phyloP scores from a whole-genome alignment of 2,329 filamentous ascomycete species.

The Colletotrichum sansevieriae region DNA sequence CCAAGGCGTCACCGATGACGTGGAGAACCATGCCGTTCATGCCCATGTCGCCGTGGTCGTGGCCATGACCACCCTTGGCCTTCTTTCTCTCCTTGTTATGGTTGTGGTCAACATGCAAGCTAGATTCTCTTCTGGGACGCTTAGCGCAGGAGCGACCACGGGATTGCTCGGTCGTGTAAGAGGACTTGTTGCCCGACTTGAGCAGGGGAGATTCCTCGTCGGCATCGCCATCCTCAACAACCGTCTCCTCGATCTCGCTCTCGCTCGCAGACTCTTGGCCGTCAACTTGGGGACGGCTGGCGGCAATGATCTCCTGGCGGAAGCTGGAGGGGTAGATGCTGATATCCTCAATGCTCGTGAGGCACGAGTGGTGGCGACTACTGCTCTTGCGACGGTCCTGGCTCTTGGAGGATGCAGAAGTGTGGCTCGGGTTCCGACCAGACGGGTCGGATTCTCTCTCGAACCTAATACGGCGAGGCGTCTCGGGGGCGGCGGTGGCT shows the following conservation, averaged over 20 bases:
- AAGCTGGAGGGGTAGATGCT: constrained; percentile 92
- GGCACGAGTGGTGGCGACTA: constrained; percentile 67
- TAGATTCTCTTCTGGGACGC: constrained; percentile 62
- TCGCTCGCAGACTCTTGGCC: constrained; percentile 67
- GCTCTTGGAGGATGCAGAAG: constrained; percentile 51
- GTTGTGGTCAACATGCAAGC: constrained; percentile 78
- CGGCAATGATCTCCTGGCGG: constrained; percentile 91
- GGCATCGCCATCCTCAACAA: constrained; percentile 57
- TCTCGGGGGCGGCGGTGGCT: constrained; percentile 54
- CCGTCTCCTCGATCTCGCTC: constrained; percentile 64
- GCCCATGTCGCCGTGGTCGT: constrained; percentile 90
- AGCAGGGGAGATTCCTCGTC: constrained; percentile 64
- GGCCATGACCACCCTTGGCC: constrained; percentile 74
- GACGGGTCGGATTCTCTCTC: constrained; percentile 49
- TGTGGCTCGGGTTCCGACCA: constrained; percentile 44
- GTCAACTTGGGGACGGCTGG: constrained; percentile 67
- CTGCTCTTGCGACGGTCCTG: constrained; percentile 60
- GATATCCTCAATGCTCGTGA: constrained; percentile 77
- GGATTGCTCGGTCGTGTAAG: constrained; percentile 37
- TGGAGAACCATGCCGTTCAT: constrained; percentile 89
- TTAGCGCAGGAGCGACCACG: constrained; percentile 43
- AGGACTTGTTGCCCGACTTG: constrained; percentile 48
- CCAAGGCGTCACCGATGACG: constrained; percentile 85
- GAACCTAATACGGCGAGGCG: constrained; percentile 57
- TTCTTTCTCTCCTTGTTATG: constrained; percentile 80